Conservation (phyloP, 2,329 filamentous ascomycete genomes). For the Claviceps purpurea region DNA sequence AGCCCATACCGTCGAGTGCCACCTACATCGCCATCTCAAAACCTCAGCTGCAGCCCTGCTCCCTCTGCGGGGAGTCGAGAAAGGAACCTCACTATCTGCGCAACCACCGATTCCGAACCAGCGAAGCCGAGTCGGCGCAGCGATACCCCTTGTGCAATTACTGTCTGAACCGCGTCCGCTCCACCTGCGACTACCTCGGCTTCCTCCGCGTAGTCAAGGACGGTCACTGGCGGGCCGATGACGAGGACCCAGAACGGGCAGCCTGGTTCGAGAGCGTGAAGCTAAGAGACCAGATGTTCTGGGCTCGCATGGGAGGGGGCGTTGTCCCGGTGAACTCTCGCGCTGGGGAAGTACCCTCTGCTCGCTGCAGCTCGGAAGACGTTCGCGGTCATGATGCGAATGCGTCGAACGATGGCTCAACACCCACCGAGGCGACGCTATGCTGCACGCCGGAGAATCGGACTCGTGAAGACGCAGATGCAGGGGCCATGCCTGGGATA, state of each 20-base stretch:
- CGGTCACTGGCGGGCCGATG: slow-evolving; percentile 77
- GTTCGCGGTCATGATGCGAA: background rate
- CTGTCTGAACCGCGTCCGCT: slow-evolving; percentile 70
- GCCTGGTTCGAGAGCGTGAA: slow-evolving; percentile 93
- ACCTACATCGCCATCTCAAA: slow-evolving; percentile 35
- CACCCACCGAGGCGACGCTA: background rate
- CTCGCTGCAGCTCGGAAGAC: background rate
- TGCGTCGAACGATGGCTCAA: background rate
- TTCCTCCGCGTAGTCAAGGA: slow-evolving; percentile 87
- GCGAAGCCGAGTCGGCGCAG: slow-evolving; percentile 74
- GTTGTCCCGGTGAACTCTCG: slow-evolving; percentile 52
- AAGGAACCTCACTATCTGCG: slow-evolving; percentile 58
- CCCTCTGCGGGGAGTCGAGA: slow-evolving; percentile 75
- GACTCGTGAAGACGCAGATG: background rate
- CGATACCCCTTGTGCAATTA: slow-evolving; percentile 83
- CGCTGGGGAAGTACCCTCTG: background rate
- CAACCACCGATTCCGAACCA: slow-evolving; percentile 78
- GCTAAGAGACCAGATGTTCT: slow-evolving; percentile 91
- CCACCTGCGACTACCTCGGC: slow-evolving; percentile 83
- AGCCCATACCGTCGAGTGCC: slow-evolving; percentile 58
- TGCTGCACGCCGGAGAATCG: slow-evolving; percentile 2
- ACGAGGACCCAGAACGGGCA: slow-evolving; percentile 68
- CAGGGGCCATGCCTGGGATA: background rate
- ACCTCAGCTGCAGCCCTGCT: slow-evolving; percentile 55
- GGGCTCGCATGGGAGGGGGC: slow-evolving; percentile 82